Evolutionary conservation across 2,329 filamentous ascomycete genomes (phyloP), one percentile per base, ranked within the genome.

Genomic region (Coniella lustricola): DNA sequence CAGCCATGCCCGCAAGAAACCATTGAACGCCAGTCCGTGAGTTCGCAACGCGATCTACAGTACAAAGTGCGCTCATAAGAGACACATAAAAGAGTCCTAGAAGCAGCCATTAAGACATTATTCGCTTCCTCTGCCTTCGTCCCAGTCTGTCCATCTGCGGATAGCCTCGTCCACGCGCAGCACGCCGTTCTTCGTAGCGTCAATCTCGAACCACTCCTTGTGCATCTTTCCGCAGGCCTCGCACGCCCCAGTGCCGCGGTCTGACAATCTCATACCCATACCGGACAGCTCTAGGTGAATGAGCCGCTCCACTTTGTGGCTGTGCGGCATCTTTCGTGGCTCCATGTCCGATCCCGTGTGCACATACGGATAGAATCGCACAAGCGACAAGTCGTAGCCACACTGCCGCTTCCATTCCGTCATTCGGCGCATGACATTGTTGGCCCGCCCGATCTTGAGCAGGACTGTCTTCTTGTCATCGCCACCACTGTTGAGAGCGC

Each of bases 371-470:
- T 98, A 98, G 67, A 86, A 97, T 7, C 93, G 82, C 44, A 97
- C 81, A 46, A 98, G 77, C 20, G 88, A 89, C 22, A 96, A 74
- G 54, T 89, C 82, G 63, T 96, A 90, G 1, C 88, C 89, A 64
- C 93, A 98, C 68, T 98, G 93, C 21, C 86, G 81, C 45, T 84
- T 84, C 93, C 93, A 97, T 67, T 97, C 87, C 60, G 90, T 90
- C 69, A 98, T 78, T 13, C 93, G 81, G 5, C 90, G 79, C 61
- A 95, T 89, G 3, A 98, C 90, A 60, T 98, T 98, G 56, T 81
- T 73, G 4, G 81, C 80, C 9, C 81, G 72, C 4, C 81, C 81
- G 52, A 85, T 84, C 62, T 85, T 85, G 49, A 85, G 71, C 25
- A 84, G 70, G 58, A 84, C 85, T 2, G 82, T 88, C 52, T 81